Evolutionary conservation across 768 basidiomycete species (phyloP), one percentile per base, ranked within the genome.

Genomic region (Trametes cubensis): DNA sequence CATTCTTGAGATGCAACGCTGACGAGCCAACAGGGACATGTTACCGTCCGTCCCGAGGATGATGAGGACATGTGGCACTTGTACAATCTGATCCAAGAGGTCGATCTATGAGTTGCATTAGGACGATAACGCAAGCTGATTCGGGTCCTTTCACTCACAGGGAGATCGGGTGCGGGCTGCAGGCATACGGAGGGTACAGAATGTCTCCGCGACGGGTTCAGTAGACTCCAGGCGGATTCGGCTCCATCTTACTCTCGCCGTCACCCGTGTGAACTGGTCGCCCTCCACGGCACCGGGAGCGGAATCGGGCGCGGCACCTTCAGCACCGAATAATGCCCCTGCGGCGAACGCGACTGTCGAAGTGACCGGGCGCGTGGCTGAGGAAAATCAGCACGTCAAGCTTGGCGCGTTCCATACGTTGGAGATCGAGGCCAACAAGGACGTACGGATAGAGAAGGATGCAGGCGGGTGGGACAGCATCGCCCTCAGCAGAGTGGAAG

Each of bases 1-100:
- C 21, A 17, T 4, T 26, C 13, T 28, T 7, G 21, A 28, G 6
- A n/a, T 45, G 48, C 42, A 25, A n/a, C 6, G 58, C 62, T 62
- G 34, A 61, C 28, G 42, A 13, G 10, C 13, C 55, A 23, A 7
- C 69, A 95, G 94, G 96, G 96, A 18, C 85, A 95, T 83, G 91
- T 97, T 63, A 93, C 87, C n/a, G 80, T 98, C 47, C 86, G 93
- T 50, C 95, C 96, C 5, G 95, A 99, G 74, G 95, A 98, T 68
- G 94, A 98, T 70, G 97, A 99, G 76, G 97, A 99, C 74, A 97
- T 99, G 90, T 99, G 96, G 95, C 97, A 99, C 81, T 81, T 98
- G 28, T 99, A 98, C 76, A 98, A 99, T 78, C 81, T 99, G 58
- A 97, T 99, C 57, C 85, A 92, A 66, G 81, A 89, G 73, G 84